Evolutionary conservation across 441 rosid genomes (phyloP).

Genomic region (Erodium moschatum): DNA sequence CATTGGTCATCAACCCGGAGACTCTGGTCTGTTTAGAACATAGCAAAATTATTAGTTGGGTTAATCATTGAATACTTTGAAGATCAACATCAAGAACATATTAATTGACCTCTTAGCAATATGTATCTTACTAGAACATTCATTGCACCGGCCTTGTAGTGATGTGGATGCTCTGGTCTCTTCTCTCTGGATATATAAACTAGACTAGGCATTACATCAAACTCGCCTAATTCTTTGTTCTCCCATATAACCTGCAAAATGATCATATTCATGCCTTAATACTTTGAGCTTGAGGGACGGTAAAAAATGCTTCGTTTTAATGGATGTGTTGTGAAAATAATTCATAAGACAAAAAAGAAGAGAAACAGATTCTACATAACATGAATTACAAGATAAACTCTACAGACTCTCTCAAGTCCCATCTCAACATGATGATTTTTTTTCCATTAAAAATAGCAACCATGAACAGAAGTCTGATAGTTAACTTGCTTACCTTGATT

Average conservation of each 20-base stretch:
- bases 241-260: constrained; percentile 43
- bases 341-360: background rate
- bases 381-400: background rate
- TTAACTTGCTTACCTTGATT: constrained; percentile 36
- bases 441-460: background rate
- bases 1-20: constrained; percentile 58
- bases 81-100: background rate
- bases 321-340: background rate
- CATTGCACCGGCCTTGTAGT: constrained; percentile 84
- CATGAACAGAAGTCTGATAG: background rate
- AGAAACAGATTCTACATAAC: no score
- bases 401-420: background rate
- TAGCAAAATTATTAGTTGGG: background rate
- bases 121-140: constrained; percentile 44
- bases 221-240: constrained; percentile 27
- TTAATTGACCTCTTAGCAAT: background rate
- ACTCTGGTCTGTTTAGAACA: constrained; percentile 37
- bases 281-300: background rate
- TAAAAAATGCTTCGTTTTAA: background rate
- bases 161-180: constrained; percentile 37
- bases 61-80: background rate
- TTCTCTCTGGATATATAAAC: constrained; percentile 66
- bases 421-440: background rate
- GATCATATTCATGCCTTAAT: background rate
- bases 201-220: constrained; percentile 41